Evolutionary conservation across 2,329 filamentous ascomycete species (phyloP).

Genomic region (Tothia fuscella): DNA sequence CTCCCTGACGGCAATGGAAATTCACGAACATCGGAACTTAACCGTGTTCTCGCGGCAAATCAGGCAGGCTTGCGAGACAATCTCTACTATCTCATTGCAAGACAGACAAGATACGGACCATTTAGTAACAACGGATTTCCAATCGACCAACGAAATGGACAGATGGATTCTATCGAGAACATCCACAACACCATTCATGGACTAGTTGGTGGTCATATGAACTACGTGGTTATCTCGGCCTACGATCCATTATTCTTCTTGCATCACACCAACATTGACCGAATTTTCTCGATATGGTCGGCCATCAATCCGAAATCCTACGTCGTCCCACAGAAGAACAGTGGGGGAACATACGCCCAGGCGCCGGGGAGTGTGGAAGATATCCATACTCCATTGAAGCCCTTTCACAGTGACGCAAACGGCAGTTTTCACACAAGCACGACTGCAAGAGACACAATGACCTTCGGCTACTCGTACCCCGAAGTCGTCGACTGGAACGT

Average conservation of each 20-base stretch:
- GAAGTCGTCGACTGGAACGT: slow-evolving; percentile 7
- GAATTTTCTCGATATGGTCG: slow-evolving; percentile 8
- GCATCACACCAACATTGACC: slow-evolving; percentile 9
- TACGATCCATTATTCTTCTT: slow-evolving; percentile 9
- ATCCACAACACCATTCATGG: slow-evolving; percentile 6
- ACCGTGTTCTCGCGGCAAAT: not conserved
- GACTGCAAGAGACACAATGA: not conserved
- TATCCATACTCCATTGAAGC: not conserved
- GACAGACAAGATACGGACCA: not conserved
- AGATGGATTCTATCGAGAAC: not conserved
- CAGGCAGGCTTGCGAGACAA: not conserved
- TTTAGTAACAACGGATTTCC: slow-evolving; percentile 3
- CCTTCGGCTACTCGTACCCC: slow-evolving; percentile 3
- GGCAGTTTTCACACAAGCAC: not conserved
- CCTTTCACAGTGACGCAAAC: not conserved
- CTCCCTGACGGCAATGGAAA: not conserved
- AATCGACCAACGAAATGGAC: not conserved
- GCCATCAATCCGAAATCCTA: slow-evolving; percentile 5
- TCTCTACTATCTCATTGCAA: not conserved
- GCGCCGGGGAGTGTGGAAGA: not conserved
- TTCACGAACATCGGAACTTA: not conserved
- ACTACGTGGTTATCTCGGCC: not conserved
- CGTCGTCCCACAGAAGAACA: slow-evolving; percentile 1
- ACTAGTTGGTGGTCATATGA: slow-evolving; percentile 7
- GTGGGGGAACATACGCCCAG: slow-evolving; percentile 1